These are phyloP conservation scores for Strobilomyces echinocephalus DNA, from an alignment of 768 basidiomycete species.

Conservation along the genomic window DNA sequence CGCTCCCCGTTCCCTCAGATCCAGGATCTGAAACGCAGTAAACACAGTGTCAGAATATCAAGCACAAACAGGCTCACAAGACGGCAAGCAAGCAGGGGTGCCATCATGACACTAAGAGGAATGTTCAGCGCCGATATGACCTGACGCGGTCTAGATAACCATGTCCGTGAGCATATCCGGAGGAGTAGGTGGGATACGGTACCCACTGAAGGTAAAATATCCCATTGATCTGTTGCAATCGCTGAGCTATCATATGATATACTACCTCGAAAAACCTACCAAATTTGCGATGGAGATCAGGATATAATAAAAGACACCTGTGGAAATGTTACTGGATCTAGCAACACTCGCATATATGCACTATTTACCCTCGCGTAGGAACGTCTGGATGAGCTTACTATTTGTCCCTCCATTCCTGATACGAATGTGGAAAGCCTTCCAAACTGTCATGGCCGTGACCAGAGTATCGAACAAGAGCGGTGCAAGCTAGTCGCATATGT, in stretches of 20 bases:
- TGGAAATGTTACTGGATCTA: neutral
- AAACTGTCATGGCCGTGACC: slow-evolving; percentile 75
- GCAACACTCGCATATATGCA: slow-evolving; percentile 1
- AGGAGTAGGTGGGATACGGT: neutral
- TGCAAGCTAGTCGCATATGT: slow-evolving; percentile 52
- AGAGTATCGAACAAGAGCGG: slow-evolving; percentile 78
- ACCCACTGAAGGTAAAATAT: slow-evolving; percentile 81
- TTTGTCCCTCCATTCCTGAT: slow-evolving; percentile 70
- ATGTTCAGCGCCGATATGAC: slow-evolving; percentile 82
- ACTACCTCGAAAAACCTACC: slow-evolving; percentile 28
- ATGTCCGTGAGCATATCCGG: slow-evolving; percentile 9
- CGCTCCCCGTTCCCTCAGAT: slow-evolving; percentile 76
- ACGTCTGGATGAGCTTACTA: slow-evolving; percentile 78
- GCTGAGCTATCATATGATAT: slow-evolving; percentile 2
- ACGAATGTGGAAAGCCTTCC: slow-evolving; percentile 74
- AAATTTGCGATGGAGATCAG: slow-evolving; percentile 84
- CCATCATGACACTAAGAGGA: slow-evolving; percentile 80
- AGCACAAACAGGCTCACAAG: slow-evolving; percentile 41
- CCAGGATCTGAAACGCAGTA: slow-evolving; percentile 57
- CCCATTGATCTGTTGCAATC: slow-evolving; percentile 54
- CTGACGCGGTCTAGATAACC: slow-evolving; percentile 58
- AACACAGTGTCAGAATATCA: neutral
- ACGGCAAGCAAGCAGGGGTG: slow-evolving; percentile 73
- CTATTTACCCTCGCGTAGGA: slow-evolving; percentile 67
- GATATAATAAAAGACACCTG: slow-evolving; percentile 78